These are phyloP conservation scores for Floccularia luteovirens DNA, from an alignment of 768 basidiomycete genomes.

Conservation along the genomic window DNA sequence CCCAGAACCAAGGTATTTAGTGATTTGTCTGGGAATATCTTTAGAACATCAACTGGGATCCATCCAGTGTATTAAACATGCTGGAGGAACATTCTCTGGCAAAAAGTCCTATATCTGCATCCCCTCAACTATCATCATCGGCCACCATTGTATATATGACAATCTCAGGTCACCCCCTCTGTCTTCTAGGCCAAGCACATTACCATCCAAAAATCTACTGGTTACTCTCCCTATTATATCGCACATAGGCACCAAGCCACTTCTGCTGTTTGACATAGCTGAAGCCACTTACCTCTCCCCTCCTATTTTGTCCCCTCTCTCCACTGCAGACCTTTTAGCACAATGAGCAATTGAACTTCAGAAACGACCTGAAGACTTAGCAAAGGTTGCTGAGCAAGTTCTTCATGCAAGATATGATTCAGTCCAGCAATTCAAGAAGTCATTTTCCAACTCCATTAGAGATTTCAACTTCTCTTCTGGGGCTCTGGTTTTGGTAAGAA, in stretches of 20 bases:
- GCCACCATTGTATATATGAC: constrained; percentile 26
- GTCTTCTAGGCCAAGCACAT: constrained; percentile 22
- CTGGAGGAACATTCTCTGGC: constrained; percentile 27
- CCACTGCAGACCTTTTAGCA: background rate
- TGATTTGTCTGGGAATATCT: constrained; percentile 33
- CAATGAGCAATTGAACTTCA: background rate
- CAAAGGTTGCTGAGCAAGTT: background rate
- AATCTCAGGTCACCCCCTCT: constrained; percentile 12
- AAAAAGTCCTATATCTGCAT: constrained; percentile 22
- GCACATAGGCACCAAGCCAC: constrained; percentile 15
- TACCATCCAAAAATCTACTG: constrained; percentile 14
- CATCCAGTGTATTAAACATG: constrained; percentile 25
- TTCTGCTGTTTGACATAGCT: constrained; percentile 15
- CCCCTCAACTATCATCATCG: constrained; percentile 20
- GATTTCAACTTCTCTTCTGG: background rate
- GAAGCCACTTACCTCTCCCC: constrained; percentile 12
- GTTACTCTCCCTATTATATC: constrained; percentile 22
- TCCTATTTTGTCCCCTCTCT: background rate
- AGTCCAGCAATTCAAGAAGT: too few relatives aligned
- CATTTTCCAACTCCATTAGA: background rate
- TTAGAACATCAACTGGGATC: constrained; percentile 22
- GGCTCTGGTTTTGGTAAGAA: background rate
- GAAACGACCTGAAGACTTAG: background rate
- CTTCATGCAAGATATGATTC: background rate
- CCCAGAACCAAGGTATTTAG: constrained; percentile 24